Conservation (phyloP, 2,329 filamentous ascomycete genomes). For the Fusarium nisikadoi region DNA sequence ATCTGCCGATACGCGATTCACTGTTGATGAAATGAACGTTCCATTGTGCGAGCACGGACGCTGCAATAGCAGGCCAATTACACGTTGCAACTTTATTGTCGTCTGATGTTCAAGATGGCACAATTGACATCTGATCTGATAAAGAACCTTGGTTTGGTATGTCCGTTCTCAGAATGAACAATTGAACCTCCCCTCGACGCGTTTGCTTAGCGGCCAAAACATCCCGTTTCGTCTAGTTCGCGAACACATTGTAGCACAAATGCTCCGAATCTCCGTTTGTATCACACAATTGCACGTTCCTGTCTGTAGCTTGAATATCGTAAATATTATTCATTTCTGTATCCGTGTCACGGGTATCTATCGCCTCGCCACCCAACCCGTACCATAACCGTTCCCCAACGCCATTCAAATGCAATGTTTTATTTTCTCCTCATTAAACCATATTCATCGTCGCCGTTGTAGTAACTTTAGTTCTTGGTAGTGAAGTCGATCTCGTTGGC, state of each 20-base stretch:
- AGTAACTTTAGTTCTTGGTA: conserved; percentile 56
- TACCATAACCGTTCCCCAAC: conserved; percentile 28
- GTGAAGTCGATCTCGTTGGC: conserved; percentile 88
- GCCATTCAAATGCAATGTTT: conserved; percentile 28
- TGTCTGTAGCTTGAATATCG: background rate
- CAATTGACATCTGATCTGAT: background rate
- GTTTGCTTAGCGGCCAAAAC: background rate
- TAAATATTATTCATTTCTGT: conserved; percentile 9
- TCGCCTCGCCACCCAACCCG: conserved; percentile 19
- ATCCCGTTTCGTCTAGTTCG: background rate
- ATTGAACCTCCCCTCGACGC: background rate
- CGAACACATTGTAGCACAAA: background rate
- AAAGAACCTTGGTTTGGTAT: background rate
- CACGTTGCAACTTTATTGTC: background rate
- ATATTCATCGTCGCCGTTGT: background rate
- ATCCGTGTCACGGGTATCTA: conserved; percentile 17
- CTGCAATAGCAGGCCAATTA: background rate
- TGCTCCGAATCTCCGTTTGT: background rate
- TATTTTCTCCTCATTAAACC: background rate
- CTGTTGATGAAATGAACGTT: background rate
- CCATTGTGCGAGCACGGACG: conserved; percentile 12
- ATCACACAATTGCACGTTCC: background rate
- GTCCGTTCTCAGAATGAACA: background rate
- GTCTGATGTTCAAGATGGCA: background rate
- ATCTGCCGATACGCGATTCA: conserved; percentile 14